Evolutionary conservation across 768 basidiomycete genomes (phyloP).

Genomic region (Podaxis mareebaensis): DNA sequence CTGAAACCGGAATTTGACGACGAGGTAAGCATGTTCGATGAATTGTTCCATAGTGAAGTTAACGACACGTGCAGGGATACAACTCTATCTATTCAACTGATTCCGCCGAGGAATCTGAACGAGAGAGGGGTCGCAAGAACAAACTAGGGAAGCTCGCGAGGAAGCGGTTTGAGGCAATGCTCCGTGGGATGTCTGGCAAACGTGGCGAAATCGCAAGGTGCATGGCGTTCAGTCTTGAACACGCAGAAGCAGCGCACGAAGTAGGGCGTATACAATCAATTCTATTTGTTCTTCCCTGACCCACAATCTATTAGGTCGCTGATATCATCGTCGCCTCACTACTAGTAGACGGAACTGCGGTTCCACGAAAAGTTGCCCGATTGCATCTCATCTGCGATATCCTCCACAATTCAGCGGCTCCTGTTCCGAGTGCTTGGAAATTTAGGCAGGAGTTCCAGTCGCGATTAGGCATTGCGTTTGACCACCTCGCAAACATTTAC

Average conservation of each 20-base stretch:
- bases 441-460: constrained; percentile 94
- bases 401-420: constrained; percentile 92
- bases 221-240: constrained; percentile 97
- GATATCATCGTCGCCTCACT: constrained; percentile 91
- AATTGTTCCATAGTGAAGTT: background rate
- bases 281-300: constrained; percentile 1
- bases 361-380: constrained; percentile 96
- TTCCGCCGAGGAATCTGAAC: constrained; percentile 91
- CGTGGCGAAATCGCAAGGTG: constrained; percentile 90
- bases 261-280: constrained; percentile 37
- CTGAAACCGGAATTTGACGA: constrained; percentile 78
- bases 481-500: constrained; percentile 92
- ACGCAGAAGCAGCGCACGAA: constrained; percentile 94
- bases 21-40: constrained; percentile 47
- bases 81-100: constrained; percentile 90
- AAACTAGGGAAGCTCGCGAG: constrained; percentile 78
- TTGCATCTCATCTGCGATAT: constrained; percentile 97
- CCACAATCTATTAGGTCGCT: constrained; percentile 58
- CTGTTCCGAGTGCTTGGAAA: constrained; percentile 96
- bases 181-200: constrained; percentile 82
- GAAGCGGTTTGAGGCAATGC: constrained; percentile 86
- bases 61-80: constrained; percentile 57
- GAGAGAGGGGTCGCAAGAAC: constrained; percentile 77
- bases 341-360: constrained; percentile 87
- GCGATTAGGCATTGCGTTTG: constrained; percentile 90